phyloP scores from a whole-genome alignment of 768 basidiomycete species.

The Candolleomyces aberdarensis region DNA sequence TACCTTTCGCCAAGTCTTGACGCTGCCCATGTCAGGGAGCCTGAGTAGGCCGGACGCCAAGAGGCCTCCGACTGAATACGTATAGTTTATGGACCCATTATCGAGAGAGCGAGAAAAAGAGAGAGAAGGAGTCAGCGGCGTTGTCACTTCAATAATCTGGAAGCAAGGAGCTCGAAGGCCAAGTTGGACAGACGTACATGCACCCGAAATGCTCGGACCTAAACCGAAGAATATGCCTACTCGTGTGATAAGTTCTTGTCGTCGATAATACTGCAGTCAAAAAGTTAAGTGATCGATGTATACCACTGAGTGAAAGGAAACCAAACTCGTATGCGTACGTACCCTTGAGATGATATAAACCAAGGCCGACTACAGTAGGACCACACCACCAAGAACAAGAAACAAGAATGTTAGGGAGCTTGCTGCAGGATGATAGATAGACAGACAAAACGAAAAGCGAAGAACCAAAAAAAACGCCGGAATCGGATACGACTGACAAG shows the following conservation, averaged over 20 bases:
- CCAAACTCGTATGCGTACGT: slow-evolving; percentile 8
- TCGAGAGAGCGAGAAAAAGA: too few species aligned
- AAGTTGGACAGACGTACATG: slow-evolving; percentile 20
- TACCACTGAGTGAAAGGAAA: not conserved
- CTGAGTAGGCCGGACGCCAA: slow-evolving; percentile 36
- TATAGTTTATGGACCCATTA: not conserved
- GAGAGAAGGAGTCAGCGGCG: too few species aligned
- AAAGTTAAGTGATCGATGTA: not conserved
- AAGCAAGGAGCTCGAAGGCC: not conserved
- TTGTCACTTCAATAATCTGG: too few species aligned
- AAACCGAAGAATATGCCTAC: slow-evolving; percentile 32
- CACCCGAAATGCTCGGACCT: slow-evolving; percentile 30
- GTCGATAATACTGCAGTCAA: slow-evolving; percentile 27
- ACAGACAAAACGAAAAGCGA: too few species aligned
- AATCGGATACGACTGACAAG: too few species aligned
- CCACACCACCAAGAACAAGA: too few species aligned
- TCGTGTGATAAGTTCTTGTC: slow-evolving; percentile 28
- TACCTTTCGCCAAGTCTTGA: slow-evolving; percentile 35
- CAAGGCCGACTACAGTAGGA: slow-evolving; percentile 28
- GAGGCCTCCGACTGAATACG: slow-evolving; percentile 31
- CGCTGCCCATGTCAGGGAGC: slow-evolving; percentile 27
- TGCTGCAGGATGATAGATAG: too few species aligned
- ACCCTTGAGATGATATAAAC: slow-evolving; percentile 37
- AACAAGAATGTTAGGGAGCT: too few species aligned
- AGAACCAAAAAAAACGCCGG: not conserved